Percentiles rank a stretch among this genome's conserved stretches.
Evolutionary conservation across 257 asterid genomes (phyloP).

Genomic region (Solanum peruvianum): DNA sequence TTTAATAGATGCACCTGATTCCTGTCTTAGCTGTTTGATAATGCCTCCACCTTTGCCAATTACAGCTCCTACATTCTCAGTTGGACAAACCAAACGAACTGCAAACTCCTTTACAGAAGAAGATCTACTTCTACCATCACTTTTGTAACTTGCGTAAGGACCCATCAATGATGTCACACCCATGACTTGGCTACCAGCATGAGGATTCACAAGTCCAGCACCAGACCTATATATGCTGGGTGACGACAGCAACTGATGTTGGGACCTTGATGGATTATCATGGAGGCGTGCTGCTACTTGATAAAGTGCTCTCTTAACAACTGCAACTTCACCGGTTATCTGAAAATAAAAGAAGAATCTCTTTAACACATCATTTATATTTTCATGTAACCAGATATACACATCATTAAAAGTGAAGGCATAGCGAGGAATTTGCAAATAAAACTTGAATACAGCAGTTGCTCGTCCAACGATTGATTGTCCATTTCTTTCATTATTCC

Average conservation of each 20-base stretch:
- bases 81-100: slow-evolving; percentile 63
- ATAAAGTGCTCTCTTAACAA: slow-evolving; percentile 57
- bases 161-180: slow-evolving; percentile 46
- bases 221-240: slow-evolving; percentile 71
- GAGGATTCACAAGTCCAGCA: slow-evolving; percentile 37
- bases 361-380: neutral
- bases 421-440: neutral
- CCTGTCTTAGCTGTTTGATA: slow-evolving; percentile 80
- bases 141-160: slow-evolving; percentile 43
- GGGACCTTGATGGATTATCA: slow-evolving; percentile 79
- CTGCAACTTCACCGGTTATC: slow-evolving; percentile 62
- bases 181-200: slow-evolving; percentile 31
- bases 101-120: slow-evolving; percentile 48
- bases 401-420: neutral
- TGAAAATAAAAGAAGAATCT: slow-evolving; percentile 9
- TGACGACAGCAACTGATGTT: slow-evolving; percentile 49
- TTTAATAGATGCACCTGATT: slow-evolving; percentile 70
- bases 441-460: neutral
- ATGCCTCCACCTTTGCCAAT: slow-evolving; percentile 79
- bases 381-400: neutral
- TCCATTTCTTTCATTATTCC: neutral
- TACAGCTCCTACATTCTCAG: slow-evolving; percentile 75
- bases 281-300: slow-evolving; percentile 67
- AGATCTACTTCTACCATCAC: slow-evolving; percentile 33
- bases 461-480: neutral